Base-by-base conservation (phyloP, 2,329 filamentous ascomycete species). In the Aureobasidium uvarum region DNA sequence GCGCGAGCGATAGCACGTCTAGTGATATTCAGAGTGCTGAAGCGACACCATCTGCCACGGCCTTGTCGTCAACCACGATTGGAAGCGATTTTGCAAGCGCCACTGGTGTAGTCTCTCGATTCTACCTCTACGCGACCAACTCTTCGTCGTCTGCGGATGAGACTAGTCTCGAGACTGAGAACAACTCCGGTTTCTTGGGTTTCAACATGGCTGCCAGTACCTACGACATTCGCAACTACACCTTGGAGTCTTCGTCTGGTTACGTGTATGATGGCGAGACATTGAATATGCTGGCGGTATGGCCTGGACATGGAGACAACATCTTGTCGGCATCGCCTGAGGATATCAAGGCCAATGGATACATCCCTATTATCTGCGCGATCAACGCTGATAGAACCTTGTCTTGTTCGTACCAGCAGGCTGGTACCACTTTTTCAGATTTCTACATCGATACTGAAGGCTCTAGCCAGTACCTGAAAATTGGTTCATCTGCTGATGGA, bases 131-230 rank as follows among this genome's bases (percentile, higher is more conserved):
- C n/a, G 60, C 48, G 5, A 52, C 60, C 46, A 63, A 63, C 11
- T 63, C 60, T 36, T 63, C 60, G 13, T 63, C 60, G 8, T 54
- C 60, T 33, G 60, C 60, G 23, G 60, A 63, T 45, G 48, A 54
- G 33, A 63, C 60, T 10, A 52, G 38, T 36, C 38, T 63, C 6
- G 60, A 63, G 16, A 63, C 60, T 10, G 46, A 63, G 48, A 45
- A 20, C 16, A 23, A 33, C 23, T 25, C 60, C 45, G 48, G 48
- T 16, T 63, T 52, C 16, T 23, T 63, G 2, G 60, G 60, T 23
- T 63, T 63, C 60, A 63, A 54, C 60, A 63, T 63, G 60, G 60
- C 60, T 45, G 11, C 1, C 20, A 14, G 7, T 18, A 48, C 60
- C 5, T 63, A 45, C 38, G 39, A 38, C 5, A 25, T 63, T 10